Percentiles rank a stretch among this genome's conserved stretches.
Conservation (phyloP, 2,329 filamentous ascomycete genomes). For the Chaetomiaceae sp. region DNA sequence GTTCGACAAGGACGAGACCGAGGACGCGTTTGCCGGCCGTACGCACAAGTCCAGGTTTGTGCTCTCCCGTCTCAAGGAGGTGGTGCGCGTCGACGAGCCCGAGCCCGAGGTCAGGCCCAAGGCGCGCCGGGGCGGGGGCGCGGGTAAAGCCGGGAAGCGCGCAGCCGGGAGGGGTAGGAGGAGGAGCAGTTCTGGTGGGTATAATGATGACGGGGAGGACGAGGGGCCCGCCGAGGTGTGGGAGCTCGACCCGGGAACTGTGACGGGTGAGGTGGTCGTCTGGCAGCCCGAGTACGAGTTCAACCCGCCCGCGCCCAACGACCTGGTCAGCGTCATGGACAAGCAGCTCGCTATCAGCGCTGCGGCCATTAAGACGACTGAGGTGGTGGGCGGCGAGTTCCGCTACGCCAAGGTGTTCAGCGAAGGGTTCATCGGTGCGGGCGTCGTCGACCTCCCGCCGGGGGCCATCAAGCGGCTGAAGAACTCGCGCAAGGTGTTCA, state of each 20-base stretch:
- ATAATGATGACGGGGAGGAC: conserved; percentile 32
- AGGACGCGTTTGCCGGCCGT: conserved; percentile 42
- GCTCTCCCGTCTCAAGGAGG: conserved; percentile 68
- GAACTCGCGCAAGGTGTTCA: conserved; percentile 93
- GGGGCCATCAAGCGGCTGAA: conserved; percentile 81
- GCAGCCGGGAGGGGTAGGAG: conserved; percentile 17
- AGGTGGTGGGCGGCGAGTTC: conserved; percentile 66
- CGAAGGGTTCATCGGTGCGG: conserved; percentile 80
- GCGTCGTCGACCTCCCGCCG: conserved; percentile 82
- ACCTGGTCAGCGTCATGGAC: conserved; percentile 49
- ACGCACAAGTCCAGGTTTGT: conserved; percentile 42
- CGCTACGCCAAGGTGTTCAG: conserved; percentile 84
- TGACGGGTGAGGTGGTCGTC: conserved; percentile 58
- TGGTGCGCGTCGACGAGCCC: conserved; percentile 68
- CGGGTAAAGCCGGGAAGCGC: conserved; percentile 9
- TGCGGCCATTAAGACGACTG: conserved; percentile 51
- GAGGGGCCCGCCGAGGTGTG: conserved; percentile 51
- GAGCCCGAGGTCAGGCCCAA: conserved; percentile 35
- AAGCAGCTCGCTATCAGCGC: conserved; percentile 54
- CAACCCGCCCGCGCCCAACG: conserved; percentile 49
- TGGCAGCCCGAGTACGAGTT: conserved; percentile 58
- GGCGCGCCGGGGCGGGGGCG: conserved; percentile 23
- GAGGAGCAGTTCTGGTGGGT: background rate
- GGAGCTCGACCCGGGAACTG: conserved; percentile 62
- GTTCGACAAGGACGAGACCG: conserved; percentile 56